Percentiles rank a stretch among this genome's conserved stretches.
phyloP scores from a whole-genome alignment of 768 basidiomycete genomes.

The Coprinellus micaceus region DNA sequence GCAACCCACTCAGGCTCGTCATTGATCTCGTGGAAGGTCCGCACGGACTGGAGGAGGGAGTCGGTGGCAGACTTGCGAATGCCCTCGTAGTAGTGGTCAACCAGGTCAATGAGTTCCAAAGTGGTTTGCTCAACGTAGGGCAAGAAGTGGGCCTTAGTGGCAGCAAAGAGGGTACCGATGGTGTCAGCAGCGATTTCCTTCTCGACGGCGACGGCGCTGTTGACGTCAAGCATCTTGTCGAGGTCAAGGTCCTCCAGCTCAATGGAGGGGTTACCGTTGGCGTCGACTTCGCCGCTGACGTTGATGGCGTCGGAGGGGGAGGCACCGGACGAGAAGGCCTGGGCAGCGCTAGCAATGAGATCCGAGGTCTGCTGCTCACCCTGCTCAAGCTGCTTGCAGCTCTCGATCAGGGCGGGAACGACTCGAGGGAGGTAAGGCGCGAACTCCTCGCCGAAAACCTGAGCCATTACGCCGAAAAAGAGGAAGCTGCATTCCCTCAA shows the following conservation, averaged over 20 bases:
- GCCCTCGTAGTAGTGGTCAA: constrained; percentile 95
- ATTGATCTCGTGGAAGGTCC: constrained; percentile 88
- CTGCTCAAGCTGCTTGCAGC: constrained; percentile 80
- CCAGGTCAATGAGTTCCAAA: constrained; percentile 70
- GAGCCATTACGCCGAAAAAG: constrained; percentile 98
- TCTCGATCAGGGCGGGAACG: constrained; percentile 78
- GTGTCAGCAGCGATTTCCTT: constrained; percentile 99
- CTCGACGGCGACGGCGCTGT: constrained; percentile 95
- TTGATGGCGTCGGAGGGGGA: constrained; percentile 69
- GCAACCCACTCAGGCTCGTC: constrained; percentile 81
- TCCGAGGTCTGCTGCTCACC: constrained; percentile 48
- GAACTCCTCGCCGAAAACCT: constrained; percentile 93
- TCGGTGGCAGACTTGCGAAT: constrained; percentile 92
- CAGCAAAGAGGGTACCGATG: constrained; percentile 83
- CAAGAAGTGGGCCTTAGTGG: constrained; percentile 81
- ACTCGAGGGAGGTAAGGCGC: constrained; percentile 82
- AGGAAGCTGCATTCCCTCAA: constrained; percentile 94
- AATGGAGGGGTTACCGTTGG: constrained; percentile 51
- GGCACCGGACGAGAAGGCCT: constrained; percentile 69
- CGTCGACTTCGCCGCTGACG: constrained; percentile 51
- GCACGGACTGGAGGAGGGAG: constrained; percentile 82
- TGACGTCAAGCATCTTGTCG: constrained; percentile 87
- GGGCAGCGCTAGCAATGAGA: constrained; percentile 55
- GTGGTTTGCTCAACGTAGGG: constrained; percentile 85
- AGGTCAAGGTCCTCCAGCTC: constrained; percentile 79